These are phyloP conservation scores for Fusarium devonianum DNA, from an alignment of 2,329 filamentous ascomycete species.

Conservation along the genomic window DNA sequence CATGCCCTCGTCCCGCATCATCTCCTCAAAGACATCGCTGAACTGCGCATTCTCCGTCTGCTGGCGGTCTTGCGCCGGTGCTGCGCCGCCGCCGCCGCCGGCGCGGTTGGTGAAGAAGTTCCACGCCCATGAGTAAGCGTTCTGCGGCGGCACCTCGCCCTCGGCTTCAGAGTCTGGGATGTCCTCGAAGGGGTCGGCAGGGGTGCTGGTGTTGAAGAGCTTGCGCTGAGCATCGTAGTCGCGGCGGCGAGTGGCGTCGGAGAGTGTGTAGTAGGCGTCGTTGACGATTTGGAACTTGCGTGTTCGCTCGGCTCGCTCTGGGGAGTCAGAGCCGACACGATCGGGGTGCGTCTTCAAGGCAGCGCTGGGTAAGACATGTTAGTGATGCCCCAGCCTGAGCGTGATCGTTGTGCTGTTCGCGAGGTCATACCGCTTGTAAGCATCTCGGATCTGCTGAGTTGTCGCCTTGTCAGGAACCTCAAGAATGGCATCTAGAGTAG, in stretches of 20 bases:
- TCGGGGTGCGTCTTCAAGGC: conserved; percentile 94
- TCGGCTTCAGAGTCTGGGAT: conserved; percentile 48
- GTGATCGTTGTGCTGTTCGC: not conserved
- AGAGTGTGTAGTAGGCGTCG: conserved; percentile 92
- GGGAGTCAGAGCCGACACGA: conserved; percentile 82
- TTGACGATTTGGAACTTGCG: conserved; percentile 91
- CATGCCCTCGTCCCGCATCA: conserved; percentile 87
- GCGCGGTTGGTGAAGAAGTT: conserved; percentile 60
- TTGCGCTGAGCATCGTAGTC: conserved; percentile 80
- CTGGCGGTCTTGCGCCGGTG: conserved; percentile 51
- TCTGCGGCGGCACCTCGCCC: conserved; percentile 48
- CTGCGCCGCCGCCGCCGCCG: conserved; percentile 23
- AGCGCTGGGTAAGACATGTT: conserved; percentile 61
- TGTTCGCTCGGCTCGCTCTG: conserved; percentile 82
- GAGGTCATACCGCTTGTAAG: conserved; percentile 80
- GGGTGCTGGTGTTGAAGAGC: conserved; percentile 43
- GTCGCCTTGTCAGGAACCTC: conserved; percentile 77
- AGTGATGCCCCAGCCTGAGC: conserved; percentile 8
- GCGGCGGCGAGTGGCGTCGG: conserved; percentile 75
- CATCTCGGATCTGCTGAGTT: conserved; percentile 85
- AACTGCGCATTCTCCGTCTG: conserved; percentile 81
- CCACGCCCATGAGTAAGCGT: conserved; percentile 80
- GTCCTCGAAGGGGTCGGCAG: conserved; percentile 56
- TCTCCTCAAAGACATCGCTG: conserved; percentile 85
- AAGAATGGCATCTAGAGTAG: conserved; percentile 71